These are phyloP conservation scores for Raphidocelis subcapitata DNA, from an alignment of 139 green algal genomes.

Conservation along the genomic window DNA sequence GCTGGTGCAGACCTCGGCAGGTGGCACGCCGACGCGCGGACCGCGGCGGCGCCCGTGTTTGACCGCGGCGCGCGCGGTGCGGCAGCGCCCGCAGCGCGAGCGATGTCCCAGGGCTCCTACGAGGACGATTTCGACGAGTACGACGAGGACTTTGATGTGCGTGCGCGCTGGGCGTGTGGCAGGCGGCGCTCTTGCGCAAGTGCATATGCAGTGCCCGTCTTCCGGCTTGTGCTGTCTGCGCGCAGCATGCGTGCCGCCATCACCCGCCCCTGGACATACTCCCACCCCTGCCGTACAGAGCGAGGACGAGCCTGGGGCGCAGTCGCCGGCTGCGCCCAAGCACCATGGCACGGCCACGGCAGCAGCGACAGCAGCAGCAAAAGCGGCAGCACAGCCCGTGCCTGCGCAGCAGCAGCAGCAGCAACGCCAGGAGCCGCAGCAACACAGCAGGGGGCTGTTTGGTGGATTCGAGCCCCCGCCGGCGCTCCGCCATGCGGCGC, in stretches of 20 bases:
- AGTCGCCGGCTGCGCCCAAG: not conserved
- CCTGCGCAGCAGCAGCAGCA: not conserved
- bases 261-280: not conserved
- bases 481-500: too few species aligned
- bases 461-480: not conserved
- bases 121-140: conserved; percentile 52
- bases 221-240: too few species aligned
- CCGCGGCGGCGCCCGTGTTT: not conserved
- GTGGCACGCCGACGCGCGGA: not conserved
- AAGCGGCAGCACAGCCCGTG: not conserved
- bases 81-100: not conserved
- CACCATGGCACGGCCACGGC: not conserved
- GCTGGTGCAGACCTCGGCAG: not conserved
- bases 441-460: not conserved
- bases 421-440: conserved; percentile 2
- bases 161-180: not conserved
- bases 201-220: too few species aligned
- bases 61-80: not conserved
- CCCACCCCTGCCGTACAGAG: not conserved
- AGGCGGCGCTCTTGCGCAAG: too few species aligned
- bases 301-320: conserved; percentile 27
- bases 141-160: conserved; percentile 48
- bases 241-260: too few species aligned
- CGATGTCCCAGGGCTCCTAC: conserved; percentile 24
- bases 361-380: not conserved